Base-by-base conservation (phyloP, 2,329 filamentous ascomycete species). In the Arthroderma uncinatum region DNA sequence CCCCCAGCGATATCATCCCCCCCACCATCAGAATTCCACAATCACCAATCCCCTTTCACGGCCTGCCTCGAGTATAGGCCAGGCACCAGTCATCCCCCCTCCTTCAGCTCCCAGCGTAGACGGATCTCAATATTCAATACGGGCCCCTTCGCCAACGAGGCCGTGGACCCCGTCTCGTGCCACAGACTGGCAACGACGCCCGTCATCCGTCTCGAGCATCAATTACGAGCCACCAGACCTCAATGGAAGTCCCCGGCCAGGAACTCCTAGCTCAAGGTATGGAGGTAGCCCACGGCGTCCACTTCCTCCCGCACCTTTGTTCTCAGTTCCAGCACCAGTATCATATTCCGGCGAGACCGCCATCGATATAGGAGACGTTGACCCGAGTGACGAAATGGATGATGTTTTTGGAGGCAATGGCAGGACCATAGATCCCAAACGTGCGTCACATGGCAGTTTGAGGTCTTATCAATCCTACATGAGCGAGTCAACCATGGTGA, bases 181-280 rank as follows among this genome's bases (percentile, higher is more conserved):
- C 21, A 76, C 77, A 2, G 87, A 91, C 60, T 89, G 87, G 71
- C 71, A 79, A 28, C 80, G 87, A 54, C 86, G 87, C 7, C 85
- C 89, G 2, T 82, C 87, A 0, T 72, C 71, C 0, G 67, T 70
- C 1, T 82, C 84, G 0, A 83, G 78, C 62, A 76, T 85, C 23
- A 79, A 83, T 2, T 97, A 93, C 71, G 93, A 97, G 71, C 89
- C 90, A 0, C 79, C 85, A 21, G 91, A 96, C 64, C 73, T 97
- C 59, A 92, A 97, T 66, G 93, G 93, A 53, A 91, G 83, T 60
- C 91, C 93, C 5, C 78, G 93, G 58, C 92, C 93, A 1, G 92
- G 92, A 4, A 96, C 92, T 0, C 90, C 92, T 1, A 90, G 90
- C 0, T 92, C 89, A 1, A 81, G 84, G 68, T 96, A 97, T 69